Evolutionary conservation across 108 stramenopile species (phyloP).

Genomic region (Chaetoceros tenuissimus): DNA sequence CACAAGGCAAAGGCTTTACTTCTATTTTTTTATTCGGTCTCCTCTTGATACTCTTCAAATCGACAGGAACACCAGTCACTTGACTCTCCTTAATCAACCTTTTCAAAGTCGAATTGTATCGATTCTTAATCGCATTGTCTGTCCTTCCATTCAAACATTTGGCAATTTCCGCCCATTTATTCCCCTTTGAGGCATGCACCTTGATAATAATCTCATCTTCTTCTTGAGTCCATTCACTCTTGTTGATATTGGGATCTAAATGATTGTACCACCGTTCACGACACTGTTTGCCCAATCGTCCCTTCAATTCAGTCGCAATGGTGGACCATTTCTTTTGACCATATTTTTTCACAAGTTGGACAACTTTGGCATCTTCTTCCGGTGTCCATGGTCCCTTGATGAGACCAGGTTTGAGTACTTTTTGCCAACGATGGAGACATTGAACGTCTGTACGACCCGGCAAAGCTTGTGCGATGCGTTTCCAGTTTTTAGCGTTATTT

Average conservation of each 20-base stretch:
- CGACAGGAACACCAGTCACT: not conserved
- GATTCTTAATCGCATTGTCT: constrained; percentile 98
- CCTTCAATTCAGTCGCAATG: constrained; percentile 87
- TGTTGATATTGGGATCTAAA: constrained; percentile 92
- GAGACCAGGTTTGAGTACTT: constrained; percentile 94
- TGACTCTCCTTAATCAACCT: constrained; percentile 21
- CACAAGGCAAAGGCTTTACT: too few relatives aligned
- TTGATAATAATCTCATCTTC: constrained; percentile 81
- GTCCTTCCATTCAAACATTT: constrained; percentile 89
- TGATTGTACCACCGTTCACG: constrained; percentile 99
- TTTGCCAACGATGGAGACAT: constrained; percentile 98
- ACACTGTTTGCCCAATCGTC: constrained; percentile 96
- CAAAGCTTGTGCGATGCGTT: constrained; percentile 78
- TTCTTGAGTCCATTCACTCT: constrained; percentile 86
- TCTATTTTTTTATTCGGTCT: too few relatives aligned
- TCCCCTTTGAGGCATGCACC: constrained; percentile 75
- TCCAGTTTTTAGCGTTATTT: constrained; percentile 92
- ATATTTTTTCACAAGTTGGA: constrained; percentile 57
- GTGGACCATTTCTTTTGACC: constrained; percentile 89
- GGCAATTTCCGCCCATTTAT: constrained; percentile 95
- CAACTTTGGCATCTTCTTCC: constrained; percentile 86
- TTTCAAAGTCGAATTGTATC: constrained; percentile 91
- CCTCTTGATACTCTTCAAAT: too few relatives aligned
- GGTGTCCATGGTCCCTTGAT: constrained; percentile 97
- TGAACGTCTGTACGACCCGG: constrained; percentile 87